These are phyloP conservation scores for Phalaenopsis aphrodite DNA, from an alignment of 106 monocot species.

Conservation along the genomic window DNA sequence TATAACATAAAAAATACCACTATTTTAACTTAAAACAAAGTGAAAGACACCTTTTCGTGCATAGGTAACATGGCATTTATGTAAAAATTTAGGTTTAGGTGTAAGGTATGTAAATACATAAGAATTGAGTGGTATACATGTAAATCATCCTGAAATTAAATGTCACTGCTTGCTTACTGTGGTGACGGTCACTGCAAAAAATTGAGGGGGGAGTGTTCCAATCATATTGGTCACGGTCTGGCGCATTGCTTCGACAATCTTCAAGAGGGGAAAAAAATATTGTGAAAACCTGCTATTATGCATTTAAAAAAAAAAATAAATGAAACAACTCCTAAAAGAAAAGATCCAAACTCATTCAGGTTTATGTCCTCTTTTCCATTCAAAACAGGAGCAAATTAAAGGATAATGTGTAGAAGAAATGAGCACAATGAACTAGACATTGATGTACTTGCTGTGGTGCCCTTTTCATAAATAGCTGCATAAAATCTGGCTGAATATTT, in stretches of 20 bases:
- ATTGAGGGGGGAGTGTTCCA: conserved; percentile 87
- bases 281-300: not conserved
- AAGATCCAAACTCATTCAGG: not conserved
- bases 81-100: no score
- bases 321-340: not conserved
- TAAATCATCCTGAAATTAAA: no score
- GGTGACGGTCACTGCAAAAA: conserved; percentile 82
- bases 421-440: not conserved
- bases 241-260: conserved; percentile 99
- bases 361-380: not conserved
- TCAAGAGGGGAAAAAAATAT: conserved; percentile 2
- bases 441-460: conserved; percentile 69
- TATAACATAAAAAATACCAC: no score
- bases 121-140: no score
- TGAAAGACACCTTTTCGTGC: no score
- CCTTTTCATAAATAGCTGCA: conserved; percentile 81
- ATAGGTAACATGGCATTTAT: no score
- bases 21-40: no score
- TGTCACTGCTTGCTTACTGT: conserved; percentile 47
- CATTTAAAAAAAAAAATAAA: not conserved
- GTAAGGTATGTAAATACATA: no score
- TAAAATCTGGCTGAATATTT: conserved; percentile 87
- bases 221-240: conserved; percentile 96
- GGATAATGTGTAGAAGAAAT: not conserved
- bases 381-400: not conserved